Percentiles rank a stretch among this genome's conserved stretches.
phyloP scores from a whole-genome alignment of 2,329 filamentous ascomycete genomes.

The Xylariaceae sp. region DNA sequence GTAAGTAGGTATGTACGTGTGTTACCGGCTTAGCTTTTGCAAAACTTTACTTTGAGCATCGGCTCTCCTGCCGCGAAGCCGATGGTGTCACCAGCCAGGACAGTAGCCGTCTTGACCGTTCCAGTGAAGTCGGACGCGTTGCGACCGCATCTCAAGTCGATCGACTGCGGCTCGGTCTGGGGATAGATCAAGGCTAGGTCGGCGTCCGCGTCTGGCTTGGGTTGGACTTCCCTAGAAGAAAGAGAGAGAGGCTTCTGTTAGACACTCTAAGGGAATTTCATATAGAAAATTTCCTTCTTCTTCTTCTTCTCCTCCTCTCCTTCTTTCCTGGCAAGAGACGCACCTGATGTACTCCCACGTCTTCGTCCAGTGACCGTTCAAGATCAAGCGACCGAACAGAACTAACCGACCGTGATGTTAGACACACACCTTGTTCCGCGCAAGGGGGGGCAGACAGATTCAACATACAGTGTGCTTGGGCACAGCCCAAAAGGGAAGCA shows the following conservation, averaged over 20 bases:
- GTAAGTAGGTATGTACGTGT: too few species aligned
- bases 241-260: too few species aligned
- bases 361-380: slow-evolving; percentile 1
- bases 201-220: neutral
- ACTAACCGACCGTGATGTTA: neutral
- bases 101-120: slow-evolving; percentile 2
- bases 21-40: too few species aligned
- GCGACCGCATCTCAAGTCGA: slow-evolving; percentile 3
- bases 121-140: slow-evolving; percentile 1
- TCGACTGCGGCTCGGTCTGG: slow-evolving; percentile 1
- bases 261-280: too few species aligned
- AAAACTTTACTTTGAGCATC: slow-evolving; percentile 1
- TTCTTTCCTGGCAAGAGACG: neutral
- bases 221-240: slow-evolving; percentile 1
- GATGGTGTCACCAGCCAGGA: slow-evolving; percentile 1
- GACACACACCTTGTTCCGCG: too few species aligned
- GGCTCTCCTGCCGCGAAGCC: slow-evolving; percentile 2
- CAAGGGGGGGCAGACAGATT: neutral
- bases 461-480: neutral
- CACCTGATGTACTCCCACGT: slow-evolving; percentile 5
- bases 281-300: too few species aligned
- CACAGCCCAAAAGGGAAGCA: neutral
- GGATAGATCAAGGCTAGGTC: slow-evolving; percentile 1
- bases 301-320: too few species aligned
- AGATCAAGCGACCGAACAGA: slow-evolving; percentile 6